phyloP scores from a whole-genome alignment of 2,329 filamentous ascomycete species.

The Cephalotrichum gorgonifer region DNA sequence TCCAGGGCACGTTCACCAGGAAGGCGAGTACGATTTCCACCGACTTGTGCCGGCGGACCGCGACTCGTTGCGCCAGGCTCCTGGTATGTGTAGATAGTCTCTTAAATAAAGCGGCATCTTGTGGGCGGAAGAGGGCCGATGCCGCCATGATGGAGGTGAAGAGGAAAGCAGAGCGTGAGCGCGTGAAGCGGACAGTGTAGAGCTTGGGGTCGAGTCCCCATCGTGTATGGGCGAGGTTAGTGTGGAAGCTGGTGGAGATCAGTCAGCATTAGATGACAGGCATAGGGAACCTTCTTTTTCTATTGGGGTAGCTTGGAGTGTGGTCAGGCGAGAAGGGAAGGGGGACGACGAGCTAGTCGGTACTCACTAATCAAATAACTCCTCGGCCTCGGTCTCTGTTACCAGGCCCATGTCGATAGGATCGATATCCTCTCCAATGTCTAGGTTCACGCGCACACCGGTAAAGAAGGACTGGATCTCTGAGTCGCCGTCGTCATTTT shows the following conservation, averaged over 20 bases:
- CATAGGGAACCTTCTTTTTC: not conserved
- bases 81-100: conserved; percentile 55
- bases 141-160: conserved; percentile 62
- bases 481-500: conserved; percentile 23
- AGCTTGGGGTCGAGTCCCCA: conserved; percentile 63
- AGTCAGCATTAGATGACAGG: not conserved
- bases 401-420: conserved; percentile 62
- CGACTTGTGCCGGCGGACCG: conserved; percentile 52
- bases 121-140: conserved; percentile 56
- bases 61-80: conserved; percentile 50
- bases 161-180: conserved; percentile 57
- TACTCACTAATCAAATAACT: conserved; percentile 54
- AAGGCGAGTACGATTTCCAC: conserved; percentile 67
- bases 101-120: conserved; percentile 53
- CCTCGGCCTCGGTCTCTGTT: conserved; percentile 52
- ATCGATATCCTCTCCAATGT: conserved; percentile 54
- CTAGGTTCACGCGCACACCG: conserved; percentile 50
- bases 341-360: not conserved
- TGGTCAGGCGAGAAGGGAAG: conserved; percentile 3
- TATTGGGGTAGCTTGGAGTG: not conserved
- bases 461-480: conserved; percentile 58
- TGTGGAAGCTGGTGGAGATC: conserved; percentile 48
- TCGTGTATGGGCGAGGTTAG: conserved; percentile 60
- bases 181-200: conserved; percentile 56
- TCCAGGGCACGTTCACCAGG: conserved; percentile 69